These are phyloP conservation scores for Hyphopichia buzzinii DNA, from an alignment of 1,139 yeast species.

Conservation along the genomic window DNA sequence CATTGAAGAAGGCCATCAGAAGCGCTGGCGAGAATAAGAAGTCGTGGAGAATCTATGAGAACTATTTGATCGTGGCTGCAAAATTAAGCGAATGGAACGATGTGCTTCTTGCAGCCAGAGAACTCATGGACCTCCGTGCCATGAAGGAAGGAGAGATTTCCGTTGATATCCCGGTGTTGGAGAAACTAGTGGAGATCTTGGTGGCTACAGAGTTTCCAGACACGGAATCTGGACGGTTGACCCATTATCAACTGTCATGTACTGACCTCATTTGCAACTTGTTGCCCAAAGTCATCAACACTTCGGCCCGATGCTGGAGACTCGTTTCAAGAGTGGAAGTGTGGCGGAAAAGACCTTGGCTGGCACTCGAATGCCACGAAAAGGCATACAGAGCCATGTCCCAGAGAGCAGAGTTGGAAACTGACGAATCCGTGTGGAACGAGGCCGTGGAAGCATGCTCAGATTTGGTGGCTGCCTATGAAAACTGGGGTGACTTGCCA, in stretches of 20 bases:
- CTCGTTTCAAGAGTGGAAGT: constrained; percentile 78
- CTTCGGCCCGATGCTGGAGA: constrained; percentile 79
- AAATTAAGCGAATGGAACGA: constrained; percentile 85
- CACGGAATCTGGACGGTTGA: constrained; percentile 35
- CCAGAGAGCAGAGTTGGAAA: constrained; percentile 63
- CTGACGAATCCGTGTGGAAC: constrained; percentile 66
- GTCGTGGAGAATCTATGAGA: constrained; percentile 92
- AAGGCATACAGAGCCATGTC: constrained; percentile 77
- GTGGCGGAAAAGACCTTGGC: constrained; percentile 90
- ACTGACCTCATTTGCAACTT: constrained; percentile 65
- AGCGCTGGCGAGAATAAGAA: constrained; percentile 61
- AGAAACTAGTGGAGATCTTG: constrained; percentile 67
- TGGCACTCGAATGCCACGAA: constrained; percentile 80
- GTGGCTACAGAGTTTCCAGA: constrained; percentile 51
- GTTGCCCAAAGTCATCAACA: constrained; percentile 67
- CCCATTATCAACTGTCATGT: constrained; percentile 65
- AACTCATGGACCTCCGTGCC: constrained; percentile 52
- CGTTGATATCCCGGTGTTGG: constrained; percentile 75
- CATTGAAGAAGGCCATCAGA: constrained; percentile 74
- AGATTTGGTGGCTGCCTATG: constrained; percentile 85
- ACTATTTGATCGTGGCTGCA: constrained; percentile 78
- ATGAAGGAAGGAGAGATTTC: constrained; percentile 58
- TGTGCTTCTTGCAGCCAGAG: constrained; percentile 69
- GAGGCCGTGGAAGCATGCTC: constrained; percentile 77
- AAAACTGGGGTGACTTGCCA: constrained; percentile 78